These are phyloP conservation scores for Malus hybrid DNA, from an alignment of 331 rosid species.

Conservation along the genomic window DNA sequence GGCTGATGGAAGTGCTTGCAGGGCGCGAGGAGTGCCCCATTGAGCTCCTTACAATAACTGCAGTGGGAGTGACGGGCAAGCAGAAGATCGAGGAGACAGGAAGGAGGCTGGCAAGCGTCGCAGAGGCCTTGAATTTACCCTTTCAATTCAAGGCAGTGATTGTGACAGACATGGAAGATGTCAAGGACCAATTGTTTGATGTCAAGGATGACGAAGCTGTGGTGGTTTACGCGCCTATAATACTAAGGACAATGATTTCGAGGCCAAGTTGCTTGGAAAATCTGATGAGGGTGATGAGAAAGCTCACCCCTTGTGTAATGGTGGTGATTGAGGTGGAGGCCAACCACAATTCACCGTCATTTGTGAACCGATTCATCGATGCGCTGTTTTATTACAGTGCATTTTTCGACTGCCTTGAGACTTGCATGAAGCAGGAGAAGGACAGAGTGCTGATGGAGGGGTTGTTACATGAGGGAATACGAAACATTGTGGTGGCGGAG, in stretches of 20 bases:
- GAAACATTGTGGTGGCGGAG: constrained; percentile 51
- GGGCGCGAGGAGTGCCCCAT: constrained; percentile 30
- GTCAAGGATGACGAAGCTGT: constrained; percentile 44
- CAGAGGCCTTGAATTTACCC: constrained; percentile 54
- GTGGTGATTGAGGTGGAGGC: constrained; percentile 54
- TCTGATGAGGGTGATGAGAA: constrained; percentile 52
- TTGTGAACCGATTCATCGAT: constrained; percentile 64
- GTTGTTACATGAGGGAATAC: constrained; percentile 29
- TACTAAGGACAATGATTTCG: constrained; percentile 41
- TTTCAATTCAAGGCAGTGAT: constrained; percentile 40
- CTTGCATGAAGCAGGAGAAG: constrained; percentile 32
- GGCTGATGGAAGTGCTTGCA: constrained; percentile 53
- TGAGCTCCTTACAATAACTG: constrained; percentile 46
- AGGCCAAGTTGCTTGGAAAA: constrained; percentile 54
- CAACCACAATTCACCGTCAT: constrained; percentile 54
- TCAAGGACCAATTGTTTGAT: constrained; percentile 38
- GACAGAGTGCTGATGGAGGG: constrained; percentile 25
- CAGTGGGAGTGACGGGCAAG: constrained; percentile 29
- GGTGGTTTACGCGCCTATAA: constrained; percentile 35
- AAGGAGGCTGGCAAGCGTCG: constrained; percentile 40
- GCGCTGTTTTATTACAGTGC: constrained; percentile 48
- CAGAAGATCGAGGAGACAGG: constrained; percentile 35
- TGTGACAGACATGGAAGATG: constrained; percentile 37
- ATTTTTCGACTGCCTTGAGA: constrained; percentile 42
- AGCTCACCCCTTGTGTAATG: constrained; percentile 49